Evolutionary conservation across 805 yeast species (phyloP).

Genomic region (Candida maris): DNA sequence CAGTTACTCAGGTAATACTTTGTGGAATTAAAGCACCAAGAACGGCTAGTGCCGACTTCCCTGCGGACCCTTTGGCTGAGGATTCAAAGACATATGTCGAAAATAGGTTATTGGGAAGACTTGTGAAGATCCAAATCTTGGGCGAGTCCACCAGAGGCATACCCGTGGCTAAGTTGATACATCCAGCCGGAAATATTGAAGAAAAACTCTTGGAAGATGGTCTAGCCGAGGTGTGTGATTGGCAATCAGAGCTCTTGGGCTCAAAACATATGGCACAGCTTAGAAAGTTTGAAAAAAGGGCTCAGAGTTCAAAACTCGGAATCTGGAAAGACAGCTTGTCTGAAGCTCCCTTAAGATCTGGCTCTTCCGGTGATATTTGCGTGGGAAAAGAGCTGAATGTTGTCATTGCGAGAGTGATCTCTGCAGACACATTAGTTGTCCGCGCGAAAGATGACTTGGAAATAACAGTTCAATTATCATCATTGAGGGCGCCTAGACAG

Average conservation of each 20-base stretch:
- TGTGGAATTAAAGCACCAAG: constrained; percentile 78
- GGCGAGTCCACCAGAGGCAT: constrained; percentile 64
- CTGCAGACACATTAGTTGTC: constrained; percentile 64
- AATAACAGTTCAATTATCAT: constrained; percentile 68
- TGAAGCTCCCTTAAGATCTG: constrained; percentile 11
- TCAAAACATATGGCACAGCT: constrained; percentile 55
- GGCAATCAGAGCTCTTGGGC: constrained; percentile 74
- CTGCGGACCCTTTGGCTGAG: constrained; percentile 60
- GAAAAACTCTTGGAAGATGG: constrained; percentile 67
- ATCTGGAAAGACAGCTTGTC: constrained; percentile 43
- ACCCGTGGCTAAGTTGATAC: constrained; percentile 54
- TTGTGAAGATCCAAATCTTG: constrained; percentile 51
- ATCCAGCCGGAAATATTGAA: constrained; percentile 76
- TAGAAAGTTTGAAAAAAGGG: constrained; percentile 62
- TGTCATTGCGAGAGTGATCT: constrained; percentile 55
- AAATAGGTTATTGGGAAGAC: constrained; percentile 56
- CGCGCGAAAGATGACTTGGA: constrained; percentile 50
- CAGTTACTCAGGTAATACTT: constrained; percentile 54
- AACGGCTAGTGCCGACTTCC: constrained; percentile 44
- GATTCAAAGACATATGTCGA: constrained; percentile 65
- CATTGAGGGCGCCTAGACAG: constrained; percentile 70
- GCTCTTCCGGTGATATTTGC: constrained; percentile 27
- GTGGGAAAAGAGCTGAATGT: constrained; percentile 53
- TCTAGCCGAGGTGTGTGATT: constrained; percentile 69
- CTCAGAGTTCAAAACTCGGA: constrained; percentile 52